Percentiles rank a stretch among this genome's conserved stretches.
These are phyloP conservation scores for Arachis stenosperma DNA, from an alignment of 306 rosid species.

Conservation along the genomic window DNA sequence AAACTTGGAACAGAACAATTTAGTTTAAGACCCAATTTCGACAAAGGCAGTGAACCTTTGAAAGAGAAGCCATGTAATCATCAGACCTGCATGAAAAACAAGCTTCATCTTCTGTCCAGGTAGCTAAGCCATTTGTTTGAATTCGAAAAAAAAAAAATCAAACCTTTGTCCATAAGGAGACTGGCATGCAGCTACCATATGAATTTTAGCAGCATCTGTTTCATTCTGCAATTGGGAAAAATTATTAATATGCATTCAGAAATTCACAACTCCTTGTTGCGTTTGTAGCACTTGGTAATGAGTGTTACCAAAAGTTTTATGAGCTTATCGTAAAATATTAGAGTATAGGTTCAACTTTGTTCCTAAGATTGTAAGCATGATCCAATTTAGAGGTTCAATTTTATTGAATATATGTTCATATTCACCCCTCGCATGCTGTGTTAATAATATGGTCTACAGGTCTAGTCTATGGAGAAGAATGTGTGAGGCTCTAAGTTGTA, in stretches of 20 bases:
- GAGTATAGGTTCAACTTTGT: too few relatives aligned
- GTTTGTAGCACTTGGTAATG: not conserved
- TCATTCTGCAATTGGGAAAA: slow-evolving; percentile 52
- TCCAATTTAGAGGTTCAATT: too few relatives aligned
- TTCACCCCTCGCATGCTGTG: not conserved
- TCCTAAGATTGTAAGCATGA: too few relatives aligned
- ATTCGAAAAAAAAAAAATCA: slow-evolving; percentile 13
- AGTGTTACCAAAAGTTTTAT: not conserved
- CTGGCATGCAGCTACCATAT: slow-evolving; percentile 69
- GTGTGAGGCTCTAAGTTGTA: not conserved
- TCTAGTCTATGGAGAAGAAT: slow-evolving; percentile 10
- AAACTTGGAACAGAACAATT: slow-evolving; percentile 18
- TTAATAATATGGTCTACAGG: not conserved
- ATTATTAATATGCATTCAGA: slow-evolving; percentile 10
- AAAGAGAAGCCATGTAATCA: slow-evolving; percentile 90
- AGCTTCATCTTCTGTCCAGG: slow-evolving; percentile 5
- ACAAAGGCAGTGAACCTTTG: slow-evolving; percentile 83
- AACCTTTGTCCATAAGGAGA: slow-evolving; percentile 90
- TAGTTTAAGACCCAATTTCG: slow-evolving; percentile 63
- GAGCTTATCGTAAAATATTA: not conserved
- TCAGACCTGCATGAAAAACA: slow-evolving; percentile 66
- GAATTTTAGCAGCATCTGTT: slow-evolving; percentile 63
- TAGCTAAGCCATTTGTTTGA: slow-evolving; percentile 4
- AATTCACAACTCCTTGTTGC: slow-evolving; percentile 6
- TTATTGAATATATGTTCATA: not conserved